Base-by-base conservation (phyloP, 345 rosid genomes). In the Dipteronia dyeriana region DNA sequence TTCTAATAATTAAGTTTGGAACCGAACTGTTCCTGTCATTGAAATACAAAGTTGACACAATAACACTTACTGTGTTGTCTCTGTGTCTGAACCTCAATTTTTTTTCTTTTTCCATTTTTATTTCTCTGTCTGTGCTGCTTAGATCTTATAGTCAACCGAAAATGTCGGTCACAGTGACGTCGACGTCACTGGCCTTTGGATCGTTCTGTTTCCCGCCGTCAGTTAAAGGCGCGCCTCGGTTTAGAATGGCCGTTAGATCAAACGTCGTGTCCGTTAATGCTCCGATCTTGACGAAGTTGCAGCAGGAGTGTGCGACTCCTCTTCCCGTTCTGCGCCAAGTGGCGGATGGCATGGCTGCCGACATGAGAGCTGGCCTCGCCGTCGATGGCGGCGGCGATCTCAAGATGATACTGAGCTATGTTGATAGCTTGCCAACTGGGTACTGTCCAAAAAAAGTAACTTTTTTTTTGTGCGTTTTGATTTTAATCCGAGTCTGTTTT, bases 401-500 rank as follows among this genome's bases (percentile, higher is more conserved):
- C 60, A 86, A 86, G 82, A 94, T 94, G 98, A 89, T 94, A 56
- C 90, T 92, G 34, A 91, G 91, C 75, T 88, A 87, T 75, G 97
- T 92, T 25, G 93, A 94, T 64, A 78, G 75, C 80, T 84, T 94
- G 88, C 97, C 97, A 25, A 85, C 85, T 63, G 96, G 97, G 96
- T 94, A 88, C 63, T 61, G 78, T 74, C n/a, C n/a, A n/a, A n/a
- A n/a, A n/a, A n/a, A n/a, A n/a, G n/a, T n/a, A n/a, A n/a, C n/a
- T n/a, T n/a, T n/a, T n/a, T n/a, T n/a, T n/a, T n/a, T n/a, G n/a
- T n/a, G n/a, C n/a, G n/a, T n/a, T n/a, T n/a, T n/a, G n/a, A n/a
- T n/a, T n/a, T n/a, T n/a, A n/a, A n/a, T n/a, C n/a, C n/a, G n/a
- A n/a, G n/a, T n/a, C n/a, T n/a, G 26, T 38, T 69, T 14, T 26